These are phyloP conservation scores for Ophiostoma sp. DNA, from an alignment of 2,329 filamentous ascomycete genomes.

Conservation along the genomic window DNA sequence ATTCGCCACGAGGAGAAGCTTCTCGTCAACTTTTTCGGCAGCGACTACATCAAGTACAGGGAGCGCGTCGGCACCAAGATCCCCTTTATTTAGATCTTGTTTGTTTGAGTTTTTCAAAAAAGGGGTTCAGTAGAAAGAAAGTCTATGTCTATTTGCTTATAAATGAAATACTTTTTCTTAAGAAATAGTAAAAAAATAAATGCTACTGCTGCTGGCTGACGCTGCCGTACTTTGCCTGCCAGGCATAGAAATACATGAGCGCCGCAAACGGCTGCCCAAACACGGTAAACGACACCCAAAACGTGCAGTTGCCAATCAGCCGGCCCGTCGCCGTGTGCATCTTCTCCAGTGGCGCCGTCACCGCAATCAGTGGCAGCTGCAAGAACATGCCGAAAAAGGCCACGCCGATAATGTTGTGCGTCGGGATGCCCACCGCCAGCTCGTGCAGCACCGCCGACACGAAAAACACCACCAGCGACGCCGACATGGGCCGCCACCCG, in stretches of 20 bases:
- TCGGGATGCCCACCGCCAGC: slow-evolving; percentile 85
- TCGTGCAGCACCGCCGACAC: slow-evolving; percentile 89
- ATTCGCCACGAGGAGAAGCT: slow-evolving; percentile 74
- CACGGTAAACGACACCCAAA: slow-evolving; percentile 94
- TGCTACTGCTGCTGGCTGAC: slow-evolving; percentile 47
- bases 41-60: slow-evolving; percentile 72
- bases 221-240: slow-evolving; percentile 95
- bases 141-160: neutral
- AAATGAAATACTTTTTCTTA: neutral
- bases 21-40: slow-evolving; percentile 74
- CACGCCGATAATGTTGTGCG: slow-evolving; percentile 87
- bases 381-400: slow-evolving; percentile 92
- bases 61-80: slow-evolving; percentile 70
- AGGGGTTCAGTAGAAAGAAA: no score
- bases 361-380: slow-evolving; percentile 78
- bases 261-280: slow-evolving; percentile 92
- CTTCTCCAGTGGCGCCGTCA: slow-evolving; percentile 75
- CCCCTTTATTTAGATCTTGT: slow-evolving; percentile 57
- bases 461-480: slow-evolving; percentile 78
- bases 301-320: slow-evolving; percentile 84
- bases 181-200: neutral
- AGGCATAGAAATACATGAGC: slow-evolving; percentile 93
- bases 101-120: neutral
- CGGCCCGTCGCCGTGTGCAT: slow-evolving; percentile 70
- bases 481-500: slow-evolving; percentile 65